Percentiles rank a stretch among this genome's conserved stretches.
Conservation (phyloP, 148 eudicot genomes). For the Bassia scoparia region DNA sequence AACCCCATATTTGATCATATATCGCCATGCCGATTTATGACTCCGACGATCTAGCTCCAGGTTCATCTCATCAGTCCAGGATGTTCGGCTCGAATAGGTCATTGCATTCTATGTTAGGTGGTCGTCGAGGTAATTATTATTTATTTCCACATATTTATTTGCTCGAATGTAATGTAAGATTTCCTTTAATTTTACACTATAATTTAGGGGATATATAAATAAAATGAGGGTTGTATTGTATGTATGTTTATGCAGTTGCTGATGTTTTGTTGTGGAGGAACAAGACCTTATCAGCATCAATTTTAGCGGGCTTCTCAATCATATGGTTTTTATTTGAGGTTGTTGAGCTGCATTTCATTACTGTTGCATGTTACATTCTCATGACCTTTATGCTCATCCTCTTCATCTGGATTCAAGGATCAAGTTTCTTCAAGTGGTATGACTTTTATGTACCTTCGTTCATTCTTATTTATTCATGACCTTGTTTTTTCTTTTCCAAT, state of each 20-base stretch:
- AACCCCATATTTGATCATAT: neutral
- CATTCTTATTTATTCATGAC: too few relatives aligned
- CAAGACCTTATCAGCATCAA: constrained; percentile 43
- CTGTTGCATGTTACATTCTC: constrained; percentile 44
- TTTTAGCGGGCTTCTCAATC: constrained; percentile 37
- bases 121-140: constrained; percentile 40
- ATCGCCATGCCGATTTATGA: constrained; percentile 35
- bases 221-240: neutral
- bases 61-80: constrained; percentile 11
- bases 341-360: constrained; percentile 53
- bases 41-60: constrained; percentile 25
- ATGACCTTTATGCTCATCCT: constrained; percentile 44
- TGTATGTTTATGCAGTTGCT: constrained; percentile 42
- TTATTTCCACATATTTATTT: too few relatives aligned
- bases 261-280: constrained; percentile 64
- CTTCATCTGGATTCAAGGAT: constrained; percentile 44
- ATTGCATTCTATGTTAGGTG: constrained; percentile 51
- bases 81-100: constrained; percentile 32
- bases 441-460: neutral
- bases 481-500: too few relatives aligned
- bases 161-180: too few relatives aligned
- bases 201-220: too few relatives aligned
- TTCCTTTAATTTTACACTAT: too few relatives aligned
- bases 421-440: constrained; percentile 46
- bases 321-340: constrained; percentile 74